Evolutionary conservation across 2,329 filamentous ascomycete genomes (phyloP).

Genomic region (Curvularia hawaiiensis): DNA sequence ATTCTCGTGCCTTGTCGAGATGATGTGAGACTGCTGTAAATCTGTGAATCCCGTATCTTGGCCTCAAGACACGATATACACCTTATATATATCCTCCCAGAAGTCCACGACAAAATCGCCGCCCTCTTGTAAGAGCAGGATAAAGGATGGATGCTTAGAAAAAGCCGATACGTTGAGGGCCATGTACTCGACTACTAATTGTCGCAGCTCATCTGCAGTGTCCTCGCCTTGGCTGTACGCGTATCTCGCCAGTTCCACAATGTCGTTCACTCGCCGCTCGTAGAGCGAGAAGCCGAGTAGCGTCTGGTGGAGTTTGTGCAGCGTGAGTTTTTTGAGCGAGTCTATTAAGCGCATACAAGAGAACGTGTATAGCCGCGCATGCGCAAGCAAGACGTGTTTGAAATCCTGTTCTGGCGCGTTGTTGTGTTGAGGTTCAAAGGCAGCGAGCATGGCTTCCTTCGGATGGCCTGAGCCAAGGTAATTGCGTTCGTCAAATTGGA

Average conservation of each 20-base stretch:
- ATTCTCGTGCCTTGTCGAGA: slow-evolving; percentile 35
- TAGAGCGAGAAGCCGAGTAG: slow-evolving; percentile 32
- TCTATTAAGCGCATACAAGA: slow-evolving; percentile 29
- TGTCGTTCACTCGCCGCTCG: slow-evolving; percentile 20
- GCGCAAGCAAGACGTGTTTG: slow-evolving; percentile 32
- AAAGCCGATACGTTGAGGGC: slow-evolving; percentile 27
- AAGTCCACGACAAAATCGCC: slow-evolving; percentile 35
- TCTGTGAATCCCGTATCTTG: too few relatives aligned
- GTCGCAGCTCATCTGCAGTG: slow-evolving; percentile 12
- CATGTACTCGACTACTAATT: slow-evolving; percentile 32
- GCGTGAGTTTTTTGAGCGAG: slow-evolving; percentile 28
- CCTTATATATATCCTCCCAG: slow-evolving; percentile 6
- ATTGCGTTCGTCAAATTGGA: neutral
- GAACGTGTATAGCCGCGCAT: slow-evolving; percentile 39
- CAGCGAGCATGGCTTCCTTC: neutral
- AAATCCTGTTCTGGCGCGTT: slow-evolving; percentile 19
- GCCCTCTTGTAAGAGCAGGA: slow-evolving; percentile 24
- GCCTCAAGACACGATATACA: neutral
- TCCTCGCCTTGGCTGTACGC: slow-evolving; percentile 25
- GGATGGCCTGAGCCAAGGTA: slow-evolving; percentile 4
- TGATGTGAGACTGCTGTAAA: slow-evolving; percentile 1
- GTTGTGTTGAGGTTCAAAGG: slow-evolving; percentile 13
- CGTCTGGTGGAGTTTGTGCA: slow-evolving; percentile 38
- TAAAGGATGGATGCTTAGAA: slow-evolving; percentile 24
- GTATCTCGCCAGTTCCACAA: slow-evolving; percentile 28